Base-by-base conservation (phyloP, 345 rosid species). In the Rubroshorea leprosula region DNA sequence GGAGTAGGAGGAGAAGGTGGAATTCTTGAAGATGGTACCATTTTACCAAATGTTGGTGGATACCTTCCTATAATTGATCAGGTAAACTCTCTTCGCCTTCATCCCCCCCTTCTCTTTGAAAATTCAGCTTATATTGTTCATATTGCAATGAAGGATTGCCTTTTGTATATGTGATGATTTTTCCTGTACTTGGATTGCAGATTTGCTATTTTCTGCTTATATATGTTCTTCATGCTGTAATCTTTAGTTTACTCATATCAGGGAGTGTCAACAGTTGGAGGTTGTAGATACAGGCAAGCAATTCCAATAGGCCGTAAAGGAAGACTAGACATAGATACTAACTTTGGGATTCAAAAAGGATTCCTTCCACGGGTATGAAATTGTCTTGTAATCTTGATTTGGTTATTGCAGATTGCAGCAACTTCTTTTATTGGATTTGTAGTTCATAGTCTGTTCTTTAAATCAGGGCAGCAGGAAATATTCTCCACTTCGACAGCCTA, bases 1-100 rank as follows among this genome's bases (percentile, higher is more conserved):
- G 98, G 96, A 29, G 84, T 88, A 3, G 98, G 98, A 41, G 98
- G 96, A 1, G 96, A 92, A 39, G 98, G 96, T 57, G 93, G 87
- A 16, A 77, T 92, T n/a, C 71, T 68, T 5, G 75, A 69, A 21
- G 75, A 86, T 49, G 90, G 98, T 11, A 78, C 87, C 62, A 71
- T 88, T 25, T 80, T 74, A 19, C 72, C 89, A 1, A 49, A 86
- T 76, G 96, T 91, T 50, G 98, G 96, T 67, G 98, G 98, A 43
- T 88, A 82, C 74, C 84, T 84, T 18, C 96, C 98, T 13, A 66
- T 91, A 4, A 82, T 88, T n/a, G 96, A 91, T 35, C 98, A 91
- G 87, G 96, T 90, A 19, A 49, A 23, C 31, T 31, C 10, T 22
- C n/a, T n/a, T n/a, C n/a, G n/a, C n/a, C n/a, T n/a, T n/a, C n/a